Base-by-base conservation (phyloP, 1,284 basidiomycete species). In the Coriolopsis trogii region DNA sequence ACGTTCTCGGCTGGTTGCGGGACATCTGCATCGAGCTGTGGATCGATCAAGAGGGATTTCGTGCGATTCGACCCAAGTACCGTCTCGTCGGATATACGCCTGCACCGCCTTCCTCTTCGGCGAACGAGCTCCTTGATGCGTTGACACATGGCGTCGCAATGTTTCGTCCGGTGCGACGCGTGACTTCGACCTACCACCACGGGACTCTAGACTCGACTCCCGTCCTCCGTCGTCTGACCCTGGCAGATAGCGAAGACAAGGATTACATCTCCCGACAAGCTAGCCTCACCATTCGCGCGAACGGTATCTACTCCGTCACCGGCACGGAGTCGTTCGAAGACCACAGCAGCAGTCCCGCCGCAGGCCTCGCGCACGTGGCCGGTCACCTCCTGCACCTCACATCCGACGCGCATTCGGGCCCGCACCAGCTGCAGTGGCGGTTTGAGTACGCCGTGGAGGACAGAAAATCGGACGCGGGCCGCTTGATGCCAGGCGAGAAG, bases 31-130 rank as follows among this genome's bases (percentile, higher is more conserved):
- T 91, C n/a, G 80, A 88, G 51, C 70, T 92, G 25, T 79, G 83
- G 68, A 84, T 92, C 26, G 91, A 92, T 63, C 90, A 92, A 67
- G 90, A 92, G 70, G 85, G 87, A 6, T 89, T 87, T 59, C 80
- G 88, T 24, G 75, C 79, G 10, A 74, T 85, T 15, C 72, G 74
- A 20, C 80, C 85, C 16, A 68, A 73, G 10, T 85, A 91, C 70
- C 75, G 72, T 50, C 78, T 85, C 40, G 72, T 73, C n/a, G 80
- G 81, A 43, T 80, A 79, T 55, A 72, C 73, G 18, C 40, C 61
- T 31, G 53, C 63, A 6, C 38, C 56, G 16, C 30, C 50, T 29
- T 38, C 13, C 29, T 10, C 23, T n/a, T 10, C n/a, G n/a, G 67
- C 46, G 24, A 16, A 37, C 16, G 50, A 49, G 12, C 38, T 56